These are phyloP conservation scores for Hypomyces perniciosus DNA, from an alignment of 2,329 filamentous ascomycete genomes.

Conservation along the genomic window DNA sequence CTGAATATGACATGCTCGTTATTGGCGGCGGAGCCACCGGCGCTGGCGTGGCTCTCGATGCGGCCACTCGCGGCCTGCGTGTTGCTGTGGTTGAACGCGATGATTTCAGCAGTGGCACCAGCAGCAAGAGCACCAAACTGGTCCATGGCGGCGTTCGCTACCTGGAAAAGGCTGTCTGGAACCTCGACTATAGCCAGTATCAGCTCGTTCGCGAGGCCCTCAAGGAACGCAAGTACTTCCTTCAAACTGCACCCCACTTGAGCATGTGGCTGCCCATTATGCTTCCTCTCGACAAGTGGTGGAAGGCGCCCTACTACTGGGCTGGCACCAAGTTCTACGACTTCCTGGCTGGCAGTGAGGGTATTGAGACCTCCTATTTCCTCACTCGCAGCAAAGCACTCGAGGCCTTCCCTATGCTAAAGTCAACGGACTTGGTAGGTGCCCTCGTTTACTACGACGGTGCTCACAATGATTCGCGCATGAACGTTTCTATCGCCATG, in stretches of 20 bases:
- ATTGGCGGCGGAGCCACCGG: slow-evolving; percentile 69
- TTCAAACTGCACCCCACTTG: slow-evolving; percentile 68
- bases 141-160: slow-evolving; percentile 73
- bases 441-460: slow-evolving; percentile 89
- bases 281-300: slow-evolving; percentile 69
- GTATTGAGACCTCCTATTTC: slow-evolving; percentile 86
- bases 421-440: slow-evolving; percentile 70
- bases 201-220: slow-evolving; percentile 65
- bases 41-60: slow-evolving; percentile 65
- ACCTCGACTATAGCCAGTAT: slow-evolving; percentile 69
- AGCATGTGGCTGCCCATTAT: slow-evolving; percentile 71
- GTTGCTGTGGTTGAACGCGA: slow-evolving; percentile 68
- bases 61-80: slow-evolving; percentile 63
- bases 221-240: slow-evolving; percentile 68
- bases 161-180: slow-evolving; percentile 70
- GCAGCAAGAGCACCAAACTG: slow-evolving; percentile 70
- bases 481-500: slow-evolving; percentile 86
- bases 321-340: slow-evolving; percentile 77
- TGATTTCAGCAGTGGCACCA: slow-evolving; percentile 68
- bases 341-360: slow-evolving; percentile 76
- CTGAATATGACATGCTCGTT: slow-evolving; percentile 62
- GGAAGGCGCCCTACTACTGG: slow-evolving; percentile 74
- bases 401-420: slow-evolving; percentile 84
- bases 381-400: slow-evolving; percentile 79
- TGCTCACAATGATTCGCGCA: slow-evolving; percentile 85